These are phyloP conservation scores for Beta vulgaris DNA, from an alignment of 148 eudicot genomes.

Conservation along the genomic window DNA sequence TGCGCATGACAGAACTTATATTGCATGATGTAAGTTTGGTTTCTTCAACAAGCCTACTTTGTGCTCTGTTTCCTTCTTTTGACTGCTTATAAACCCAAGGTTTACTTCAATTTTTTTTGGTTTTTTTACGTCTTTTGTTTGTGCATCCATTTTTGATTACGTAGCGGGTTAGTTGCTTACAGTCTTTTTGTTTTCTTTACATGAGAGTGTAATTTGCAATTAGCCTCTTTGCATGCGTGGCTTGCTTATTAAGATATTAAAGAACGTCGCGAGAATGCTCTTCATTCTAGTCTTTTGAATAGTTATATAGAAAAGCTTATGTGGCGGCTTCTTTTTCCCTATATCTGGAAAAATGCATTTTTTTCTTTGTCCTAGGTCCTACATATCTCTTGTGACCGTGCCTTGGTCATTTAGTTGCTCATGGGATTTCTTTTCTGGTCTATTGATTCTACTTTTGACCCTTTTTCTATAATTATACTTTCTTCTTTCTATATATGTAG, in stretches of 20 bases:
- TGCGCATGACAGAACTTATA: slow-evolving; percentile 81
- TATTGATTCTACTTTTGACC: too few relatives aligned
- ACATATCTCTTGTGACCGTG: too few relatives aligned
- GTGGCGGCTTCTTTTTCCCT: background rate
- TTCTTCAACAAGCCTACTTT: background rate
- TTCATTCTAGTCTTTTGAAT: background rate
- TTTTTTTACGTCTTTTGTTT: background rate
- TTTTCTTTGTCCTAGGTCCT: too few relatives aligned
- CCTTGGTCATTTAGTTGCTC: too few relatives aligned
- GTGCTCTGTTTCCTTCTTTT: background rate
- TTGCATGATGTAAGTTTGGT: slow-evolving; percentile 73
- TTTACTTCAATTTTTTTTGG: background rate
- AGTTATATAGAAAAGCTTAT: background rate
- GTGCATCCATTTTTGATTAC: background rate
- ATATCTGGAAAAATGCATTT: too few relatives aligned
- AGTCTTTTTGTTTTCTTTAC: background rate
- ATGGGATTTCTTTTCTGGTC: too few relatives aligned
- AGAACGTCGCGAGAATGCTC: background rate
- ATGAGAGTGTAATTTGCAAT: too few relatives aligned
- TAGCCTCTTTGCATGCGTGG: too few relatives aligned
- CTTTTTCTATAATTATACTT: too few relatives aligned
- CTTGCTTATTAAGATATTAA: too few relatives aligned
- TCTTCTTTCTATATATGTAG: too few relatives aligned
- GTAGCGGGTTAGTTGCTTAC: background rate
- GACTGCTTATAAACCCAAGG: background rate